Base-by-base conservation (phyloP, 352 stramenopile species). In the Phytophthora meadii region DNA sequence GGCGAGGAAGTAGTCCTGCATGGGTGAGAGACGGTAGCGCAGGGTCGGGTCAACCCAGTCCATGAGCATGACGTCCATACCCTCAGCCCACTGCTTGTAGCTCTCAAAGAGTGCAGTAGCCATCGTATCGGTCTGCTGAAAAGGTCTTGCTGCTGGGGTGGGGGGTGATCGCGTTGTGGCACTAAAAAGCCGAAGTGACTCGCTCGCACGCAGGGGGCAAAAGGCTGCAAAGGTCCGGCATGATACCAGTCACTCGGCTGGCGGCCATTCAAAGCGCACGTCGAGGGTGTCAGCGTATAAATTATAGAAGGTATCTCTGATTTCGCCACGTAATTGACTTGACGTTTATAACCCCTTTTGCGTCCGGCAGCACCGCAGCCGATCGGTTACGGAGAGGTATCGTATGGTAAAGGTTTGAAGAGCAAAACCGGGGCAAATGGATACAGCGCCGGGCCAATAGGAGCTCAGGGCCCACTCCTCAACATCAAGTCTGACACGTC, bases 1-100 rank as follows among this genome's bases (percentile, higher is more conserved):
- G 44, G 70, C 70, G 28, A 77, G 54, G 56, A 66, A 68, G 44
- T 77, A 74, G 52, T 74, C 55, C 47, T 68, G 55, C 70, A 77
- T 77, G 52, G 70, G 70, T 4, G 65, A 74, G 46, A 66, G 60
- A 8, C 61, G 65, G 48, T 74, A 77, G 50, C 70, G 60, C 49
- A 74, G 55, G 22, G 65, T 74, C 37, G 70, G 70, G 56, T 77
- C 70, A 25, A 74, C 65, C 70, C 70, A 77, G 61, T 77, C 70
- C 70, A 77, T 62, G 41, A 77, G 54, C 51, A 74, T 60, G 34
- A 57, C 55, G 54, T 77, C 70, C 70, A 74, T 77, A 51, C 54
- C 65, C 22, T 53, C 19, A 19, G 70, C 70, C 70, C 70, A 77
- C 55, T 74, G 54, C 55, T 77, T 61, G 61, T 77, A 77, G 70